These are phyloP conservation scores for Salvia splendens DNA, from an alignment of 257 asterid genomes.

Conservation along the genomic window DNA sequence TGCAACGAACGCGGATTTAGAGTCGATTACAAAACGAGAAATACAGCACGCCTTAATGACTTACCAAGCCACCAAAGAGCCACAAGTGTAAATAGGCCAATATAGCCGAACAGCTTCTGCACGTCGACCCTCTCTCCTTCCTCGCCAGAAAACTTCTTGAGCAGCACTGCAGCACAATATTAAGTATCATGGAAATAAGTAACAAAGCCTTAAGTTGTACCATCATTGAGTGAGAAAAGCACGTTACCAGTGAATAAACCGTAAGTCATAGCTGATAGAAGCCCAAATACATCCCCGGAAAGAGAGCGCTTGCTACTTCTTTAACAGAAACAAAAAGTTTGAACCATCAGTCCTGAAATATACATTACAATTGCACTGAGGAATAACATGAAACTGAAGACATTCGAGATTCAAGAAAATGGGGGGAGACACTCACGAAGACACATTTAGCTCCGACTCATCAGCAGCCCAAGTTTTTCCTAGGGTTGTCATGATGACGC, in stretches of 20 bases:
- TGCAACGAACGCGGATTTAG: slow-evolving; percentile 40
- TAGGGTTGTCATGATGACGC: slow-evolving; percentile 89
- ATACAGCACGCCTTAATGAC: neutral
- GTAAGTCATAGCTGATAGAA: slow-evolving; percentile 81
- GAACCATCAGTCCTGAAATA: slow-evolving; percentile 67
- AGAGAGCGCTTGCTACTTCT: slow-evolving; percentile 80
- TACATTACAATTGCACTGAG: slow-evolving; percentile 41
- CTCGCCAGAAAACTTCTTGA: slow-evolving; percentile 88
- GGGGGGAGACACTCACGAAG: slow-evolving; percentile 58
- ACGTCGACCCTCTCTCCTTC: slow-evolving; percentile 87
- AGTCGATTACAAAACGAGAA: too few relatives aligned
- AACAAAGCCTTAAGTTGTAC: slow-evolving; percentile 17
- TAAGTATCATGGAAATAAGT: neutral
- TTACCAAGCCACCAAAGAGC: slow-evolving; percentile 99
- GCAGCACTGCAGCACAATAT: slow-evolving; percentile 63
- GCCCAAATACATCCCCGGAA: slow-evolving; percentile 93
- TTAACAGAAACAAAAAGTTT: slow-evolving; percentile 62
- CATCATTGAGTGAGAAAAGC: slow-evolving; percentile 15
- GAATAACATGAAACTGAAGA: slow-evolving; percentile 38
- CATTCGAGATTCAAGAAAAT: slow-evolving; percentile 14
- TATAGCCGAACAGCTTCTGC: slow-evolving; percentile 91
- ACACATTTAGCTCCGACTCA: slow-evolving; percentile 56
- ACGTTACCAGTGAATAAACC: slow-evolving; percentile 87
- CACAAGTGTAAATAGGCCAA: slow-evolving; percentile 85
- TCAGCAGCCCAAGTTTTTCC: slow-evolving; percentile 99